Evolutionary conservation across 106 monocot species (phyloP), one percentile per base, ranked within the genome.

Genomic region (Apostasia shenzhenica): DNA sequence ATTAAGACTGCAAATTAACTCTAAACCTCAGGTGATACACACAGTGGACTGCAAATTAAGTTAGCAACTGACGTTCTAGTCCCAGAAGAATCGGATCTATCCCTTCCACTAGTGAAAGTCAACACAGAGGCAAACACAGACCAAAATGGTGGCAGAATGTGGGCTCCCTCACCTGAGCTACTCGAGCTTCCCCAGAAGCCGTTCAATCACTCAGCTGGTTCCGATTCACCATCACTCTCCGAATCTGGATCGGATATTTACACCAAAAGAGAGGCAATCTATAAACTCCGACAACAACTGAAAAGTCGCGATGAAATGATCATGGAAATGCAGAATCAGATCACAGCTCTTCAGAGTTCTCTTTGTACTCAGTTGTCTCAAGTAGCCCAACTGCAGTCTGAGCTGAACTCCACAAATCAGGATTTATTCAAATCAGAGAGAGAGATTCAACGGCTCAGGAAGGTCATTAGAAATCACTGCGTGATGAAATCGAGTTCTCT

Each of bases 261-360:
- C 61, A 78, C 45, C 75, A 78, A 63, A 61, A 59, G 83, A 49
- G 83, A 83, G 67, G 83, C 79, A 8, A 78, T 79, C 48, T 61
- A 75, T 47, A 83, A 79, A 66, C 71, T 83, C 2, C 41, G 83
- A 37, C 78, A 75, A 41, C 83, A 83, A 56, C 66, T 83, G 38
- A 78, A 72, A 57, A 75, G 74, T 14, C 66, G 83, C 13, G 83
- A 79, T 45, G 83, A 83, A 52, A 83, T 83, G 83, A 79, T 83
- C 41, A 39, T 79, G 61, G 83, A 84, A 38, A 84, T 84, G 79
- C 83, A 84, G 52, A 69, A 49, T 2, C 79, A 79, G 71, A 79
- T 80, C 52, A 46, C 54, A 10, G 75, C 72, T 54, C 68, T 79
- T 3, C 79, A 72, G 57, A 76, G 62, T 26, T 76, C 83, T 58